Conservation (phyloP, 306 rosid genomes). For the Trifolium repens region DNA sequence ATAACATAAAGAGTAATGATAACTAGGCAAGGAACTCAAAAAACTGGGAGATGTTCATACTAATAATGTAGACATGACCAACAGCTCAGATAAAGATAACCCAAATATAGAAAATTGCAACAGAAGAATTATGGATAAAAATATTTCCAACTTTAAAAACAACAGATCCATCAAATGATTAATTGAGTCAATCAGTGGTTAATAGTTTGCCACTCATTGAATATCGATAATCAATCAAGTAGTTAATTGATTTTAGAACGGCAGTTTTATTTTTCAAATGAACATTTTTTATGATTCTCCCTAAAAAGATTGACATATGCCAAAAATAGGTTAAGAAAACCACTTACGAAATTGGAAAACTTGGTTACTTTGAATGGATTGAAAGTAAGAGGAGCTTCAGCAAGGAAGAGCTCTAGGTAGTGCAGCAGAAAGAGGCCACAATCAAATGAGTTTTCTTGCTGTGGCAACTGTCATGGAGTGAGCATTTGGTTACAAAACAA, state of each 20-base stretch:
- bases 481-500: slow-evolving; percentile 37
- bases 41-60: slow-evolving; percentile 24
- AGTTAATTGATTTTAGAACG: neutral
- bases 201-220: slow-evolving; percentile 12
- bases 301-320: slow-evolving; percentile 8
- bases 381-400: slow-evolving; percentile 79
- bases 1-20: slow-evolving; percentile 4
- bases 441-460: slow-evolving; percentile 90
- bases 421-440: slow-evolving; percentile 95
- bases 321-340: slow-evolving; percentile 37
- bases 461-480: slow-evolving; percentile 75
- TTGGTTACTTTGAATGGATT: slow-evolving; percentile 73
- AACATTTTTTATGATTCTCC: neutral
- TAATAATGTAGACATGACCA: slow-evolving; percentile 23
- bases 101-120: slow-evolving; percentile 6
- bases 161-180: slow-evolving; percentile 24
- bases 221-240: slow-evolving; percentile 1
- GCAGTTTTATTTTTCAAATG: slow-evolving; percentile 13
- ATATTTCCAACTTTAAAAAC: slow-evolving; percentile 17
- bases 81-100: slow-evolving; percentile 22
- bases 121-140: neutral
- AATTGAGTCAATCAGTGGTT: slow-evolving; percentile 8
- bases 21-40: slow-evolving; percentile 22
- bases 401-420: slow-evolving; percentile 87
- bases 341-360: slow-evolving; percentile 82